Conservation (phyloP, 805 yeast genomes). For the Candida arabinofermentans region DNA sequence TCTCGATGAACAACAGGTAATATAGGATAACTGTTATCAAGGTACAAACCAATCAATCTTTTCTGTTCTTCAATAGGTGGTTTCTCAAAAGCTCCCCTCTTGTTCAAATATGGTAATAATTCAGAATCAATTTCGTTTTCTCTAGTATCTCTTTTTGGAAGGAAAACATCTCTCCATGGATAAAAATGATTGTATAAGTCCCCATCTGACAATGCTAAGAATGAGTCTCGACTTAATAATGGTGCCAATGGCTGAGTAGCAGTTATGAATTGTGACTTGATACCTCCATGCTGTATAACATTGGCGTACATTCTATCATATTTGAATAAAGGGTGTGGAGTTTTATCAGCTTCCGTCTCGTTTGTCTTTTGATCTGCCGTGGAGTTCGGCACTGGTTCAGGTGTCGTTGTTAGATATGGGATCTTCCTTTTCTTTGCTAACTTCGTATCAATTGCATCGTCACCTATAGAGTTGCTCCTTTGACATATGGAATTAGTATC, state of each 20-base stretch:
- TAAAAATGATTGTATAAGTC: constrained; percentile 27
- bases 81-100: constrained; percentile 23
- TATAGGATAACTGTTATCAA: constrained; percentile 27
- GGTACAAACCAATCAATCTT: constrained; percentile 17
- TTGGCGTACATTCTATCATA: constrained; percentile 26
- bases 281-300: constrained; percentile 18
- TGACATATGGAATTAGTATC: constrained; percentile 10
- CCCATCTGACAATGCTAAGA: constrained; percentile 28
- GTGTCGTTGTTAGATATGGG: not conserved
- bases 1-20: constrained; percentile 28
- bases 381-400: not conserved
- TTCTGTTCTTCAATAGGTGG: constrained; percentile 22
- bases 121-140: constrained; percentile 21
- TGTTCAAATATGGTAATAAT: constrained; percentile 18
- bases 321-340: constrained; percentile 8
- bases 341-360: not conserved
- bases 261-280: constrained; percentile 27
- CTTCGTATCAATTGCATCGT: not conserved
- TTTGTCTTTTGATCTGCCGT: not conserved
- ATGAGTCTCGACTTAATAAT: constrained; percentile 28
- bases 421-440: not conserved
- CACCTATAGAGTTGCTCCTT: not conserved
- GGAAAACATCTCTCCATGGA: constrained; percentile 29
- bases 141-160: constrained; percentile 13
- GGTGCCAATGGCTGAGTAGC: constrained; percentile 32